These are phyloP conservation scores for Cyclotella cryptica DNA, from an alignment of 108 stramenopile species.

Conservation along the genomic window DNA sequence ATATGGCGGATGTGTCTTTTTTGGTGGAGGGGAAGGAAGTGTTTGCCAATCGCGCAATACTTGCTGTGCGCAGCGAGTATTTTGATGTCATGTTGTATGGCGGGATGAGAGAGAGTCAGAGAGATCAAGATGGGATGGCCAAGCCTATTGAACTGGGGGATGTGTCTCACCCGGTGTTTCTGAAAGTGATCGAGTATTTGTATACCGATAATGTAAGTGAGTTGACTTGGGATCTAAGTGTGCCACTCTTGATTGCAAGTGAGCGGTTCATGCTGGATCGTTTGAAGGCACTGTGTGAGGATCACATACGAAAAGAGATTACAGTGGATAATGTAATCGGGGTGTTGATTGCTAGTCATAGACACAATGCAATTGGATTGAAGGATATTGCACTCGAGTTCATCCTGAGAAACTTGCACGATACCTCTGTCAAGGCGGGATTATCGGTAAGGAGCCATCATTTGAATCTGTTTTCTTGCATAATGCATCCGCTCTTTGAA, in stretches of 20 bases:
- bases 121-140: constrained; percentile 18
- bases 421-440: constrained; percentile 65
- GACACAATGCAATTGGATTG: constrained; percentile 76
- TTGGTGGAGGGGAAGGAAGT: constrained; percentile 90
- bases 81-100: constrained; percentile 94
- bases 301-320: constrained; percentile 83
- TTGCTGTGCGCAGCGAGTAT: constrained; percentile 92
- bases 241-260: constrained; percentile 89
- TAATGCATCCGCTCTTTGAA: background rate
- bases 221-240: constrained; percentile 77
- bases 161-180: constrained; percentile 86
- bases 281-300: constrained; percentile 92
- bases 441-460: constrained; percentile 40
- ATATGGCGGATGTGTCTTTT: constrained; percentile 92
- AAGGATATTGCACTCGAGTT: constrained; percentile 93
- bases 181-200: constrained; percentile 92
- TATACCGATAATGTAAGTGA: constrained; percentile 91
- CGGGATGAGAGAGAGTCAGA: constrained; percentile 82
- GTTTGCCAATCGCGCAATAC: constrained; percentile 89
- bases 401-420: constrained; percentile 78
- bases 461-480: background rate
- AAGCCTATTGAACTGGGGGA: constrained; percentile 76
- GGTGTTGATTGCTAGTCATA: constrained; percentile 84
- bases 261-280: constrained; percentile 94
- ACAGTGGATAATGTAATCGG: constrained; percentile 81